Conservation (phyloP, 2,329 filamentous ascomycete species). For the Colletotrichum lini region DNA sequence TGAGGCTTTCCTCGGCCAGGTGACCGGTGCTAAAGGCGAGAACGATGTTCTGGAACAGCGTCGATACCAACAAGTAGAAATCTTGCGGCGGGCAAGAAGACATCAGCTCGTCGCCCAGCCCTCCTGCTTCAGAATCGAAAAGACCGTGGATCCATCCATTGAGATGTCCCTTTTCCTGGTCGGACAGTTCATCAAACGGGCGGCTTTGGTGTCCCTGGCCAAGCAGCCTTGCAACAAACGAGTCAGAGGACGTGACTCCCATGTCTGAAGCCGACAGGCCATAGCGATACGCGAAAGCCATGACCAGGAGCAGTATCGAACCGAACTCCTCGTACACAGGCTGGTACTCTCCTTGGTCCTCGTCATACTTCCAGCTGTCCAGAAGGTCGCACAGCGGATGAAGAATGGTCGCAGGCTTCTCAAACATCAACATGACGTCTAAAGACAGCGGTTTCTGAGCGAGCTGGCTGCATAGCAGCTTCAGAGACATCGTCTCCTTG, state of each 20-base stretch:
- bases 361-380: slow-evolving; percentile 85
- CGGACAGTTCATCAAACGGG: slow-evolving; percentile 71
- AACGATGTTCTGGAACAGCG: slow-evolving; percentile 82
- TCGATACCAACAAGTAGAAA: slow-evolving; percentile 84
- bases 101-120: slow-evolving; percentile 85
- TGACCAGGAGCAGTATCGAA: slow-evolving; percentile 79
- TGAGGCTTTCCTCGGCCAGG: slow-evolving; percentile 78
- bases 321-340: slow-evolving; percentile 91
- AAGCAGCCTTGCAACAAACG: slow-evolving; percentile 79
- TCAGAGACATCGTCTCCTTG: slow-evolving; percentile 86
- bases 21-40: slow-evolving; percentile 76
- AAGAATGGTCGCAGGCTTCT: slow-evolving; percentile 77
- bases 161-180: slow-evolving; percentile 76
- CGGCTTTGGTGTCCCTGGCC: slow-evolving; percentile 71
- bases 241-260: slow-evolving; percentile 71
- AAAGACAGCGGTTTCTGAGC: slow-evolving; percentile 79
- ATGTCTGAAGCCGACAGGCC: slow-evolving; percentile 75
- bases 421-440: slow-evolving; percentile 83
- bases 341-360: slow-evolving; percentile 87
- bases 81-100: slow-evolving; percentile 86
- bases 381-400: slow-evolving; percentile 82
- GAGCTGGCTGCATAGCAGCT: slow-evolving; percentile 80
- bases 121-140: slow-evolving; percentile 80
- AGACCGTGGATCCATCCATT: slow-evolving; percentile 83
- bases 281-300: slow-evolving; percentile 84